Evolutionary conservation across 2,329 filamentous ascomycete species (phyloP), one percentile per base, ranked within the genome.

Genomic region (Fusarium beomiforme): DNA sequence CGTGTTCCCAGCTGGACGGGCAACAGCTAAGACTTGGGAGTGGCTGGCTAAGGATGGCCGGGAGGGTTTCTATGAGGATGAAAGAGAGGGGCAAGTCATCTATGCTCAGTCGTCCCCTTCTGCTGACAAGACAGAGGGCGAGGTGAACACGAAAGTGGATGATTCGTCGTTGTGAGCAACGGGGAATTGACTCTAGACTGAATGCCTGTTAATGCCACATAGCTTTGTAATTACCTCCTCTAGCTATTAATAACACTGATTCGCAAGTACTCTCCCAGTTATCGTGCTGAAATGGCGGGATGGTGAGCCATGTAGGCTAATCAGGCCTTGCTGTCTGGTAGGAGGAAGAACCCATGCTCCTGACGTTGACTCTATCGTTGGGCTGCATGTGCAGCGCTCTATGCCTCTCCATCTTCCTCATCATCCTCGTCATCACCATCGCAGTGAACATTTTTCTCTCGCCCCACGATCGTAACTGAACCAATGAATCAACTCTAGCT

Each of bases 71-170:
- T 51, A 51, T 1, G 47, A 51, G 31, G 47, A 51, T 1, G 47
- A 37, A 3, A 51, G 47, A 12, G 47, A 51, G 31, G 47, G 47
- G n/a, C 47, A 51, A 6, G 47, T 51, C 47, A 51, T 51, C 47
- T 51, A 51, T 36, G 47, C 47, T 36, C 12, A 37, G 7, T 31
- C 10, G n/a, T 51, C 47, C 11, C 5, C 47, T 51, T 51, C 31
- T 9, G 47, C 31, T 7, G 47, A 24, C 1, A 51, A 51, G 47
- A 24, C 47, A 0, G 31, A 12, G 3, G 21, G 47, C 0, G 17
- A 24, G 21, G 47, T 37, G 12, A n/a, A 36, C 8, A 17, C 47
- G 24, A 51, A 51, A 12, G 47, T 21, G n/a, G 47, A 50, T 11
- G 31, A 50, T n/a, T 36, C 21, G 47, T 51, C 47, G 6, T 12